A percentile compares a stretch with the other conserved stretches of the same genome.
phyloP scores from a whole-genome alignment of 2,329 filamentous ascomycete species.

The Calycina marina region DNA sequence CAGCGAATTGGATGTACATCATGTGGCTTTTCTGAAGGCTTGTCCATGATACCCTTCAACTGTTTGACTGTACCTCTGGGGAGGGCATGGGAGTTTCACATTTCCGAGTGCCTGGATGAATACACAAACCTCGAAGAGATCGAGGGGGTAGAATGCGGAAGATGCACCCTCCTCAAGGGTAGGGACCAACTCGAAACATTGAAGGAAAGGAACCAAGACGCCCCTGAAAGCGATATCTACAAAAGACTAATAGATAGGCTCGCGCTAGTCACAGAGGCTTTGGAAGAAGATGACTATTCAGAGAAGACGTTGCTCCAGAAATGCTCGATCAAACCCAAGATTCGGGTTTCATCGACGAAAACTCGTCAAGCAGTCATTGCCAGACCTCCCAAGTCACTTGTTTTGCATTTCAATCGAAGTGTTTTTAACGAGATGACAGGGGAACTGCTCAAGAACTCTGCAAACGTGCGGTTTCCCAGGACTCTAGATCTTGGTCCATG shows the following conservation, averaged over 20 bases:
- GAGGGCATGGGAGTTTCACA: slow-evolving; percentile 44
- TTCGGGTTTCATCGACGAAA: slow-evolving; percentile 65
- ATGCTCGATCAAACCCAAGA: slow-evolving; percentile 52
- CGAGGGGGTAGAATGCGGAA: slow-evolving; percentile 77
- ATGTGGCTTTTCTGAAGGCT: slow-evolving; percentile 76
- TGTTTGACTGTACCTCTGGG: slow-evolving; percentile 79
- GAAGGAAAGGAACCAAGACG: slow-evolving; percentile 26
- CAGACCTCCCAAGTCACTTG: slow-evolving; percentile 64
- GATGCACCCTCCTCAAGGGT: slow-evolving; percentile 64
- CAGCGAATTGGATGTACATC: slow-evolving; percentile 77
- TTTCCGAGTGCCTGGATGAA: slow-evolving; percentile 68
- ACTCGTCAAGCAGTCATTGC: slow-evolving; percentile 80
- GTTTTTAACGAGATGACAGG: slow-evolving; percentile 78
- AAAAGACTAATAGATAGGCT: slow-evolving; percentile 38
- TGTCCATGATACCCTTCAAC: slow-evolving; percentile 87
- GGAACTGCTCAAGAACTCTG: slow-evolving; percentile 68
- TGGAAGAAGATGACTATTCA: slow-evolving; percentile 69
- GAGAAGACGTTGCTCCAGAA: slow-evolving; percentile 48
- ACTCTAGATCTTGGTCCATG: slow-evolving; percentile 66
- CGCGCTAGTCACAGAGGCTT: slow-evolving; percentile 48
- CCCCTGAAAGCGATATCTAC: slow-evolving; percentile 8
- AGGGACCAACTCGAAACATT: slow-evolving; percentile 34
- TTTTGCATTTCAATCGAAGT: slow-evolving; percentile 81
- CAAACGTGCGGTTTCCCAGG: slow-evolving; percentile 62
- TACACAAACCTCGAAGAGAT: slow-evolving; percentile 79